These are phyloP conservation scores for Phlegmacium glaucopus DNA, from an alignment of 768 basidiomycete species.

Conservation along the genomic window DNA sequence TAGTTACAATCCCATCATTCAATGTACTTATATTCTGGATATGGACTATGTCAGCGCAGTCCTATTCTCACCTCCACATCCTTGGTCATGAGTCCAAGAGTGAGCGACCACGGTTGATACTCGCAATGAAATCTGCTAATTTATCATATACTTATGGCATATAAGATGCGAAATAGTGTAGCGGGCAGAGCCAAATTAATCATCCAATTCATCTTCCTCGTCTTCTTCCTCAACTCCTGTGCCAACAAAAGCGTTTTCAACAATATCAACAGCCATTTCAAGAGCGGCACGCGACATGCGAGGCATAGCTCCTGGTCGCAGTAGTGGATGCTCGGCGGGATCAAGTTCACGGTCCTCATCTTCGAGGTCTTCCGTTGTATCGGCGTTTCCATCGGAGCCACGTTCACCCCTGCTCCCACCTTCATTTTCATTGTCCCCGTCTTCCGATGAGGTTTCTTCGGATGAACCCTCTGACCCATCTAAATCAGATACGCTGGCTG, in stretches of 20 bases:
- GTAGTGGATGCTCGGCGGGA: constrained; percentile 55
- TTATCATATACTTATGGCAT: background rate
- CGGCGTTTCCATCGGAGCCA: constrained; percentile 24
- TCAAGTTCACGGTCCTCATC: constrained; percentile 46
- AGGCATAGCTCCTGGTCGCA: constrained; percentile 66
- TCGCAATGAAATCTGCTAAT: no score
- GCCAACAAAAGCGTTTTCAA: constrained; percentile 46
- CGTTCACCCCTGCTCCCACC: constrained; percentile 23
- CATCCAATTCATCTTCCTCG: constrained; percentile 50
- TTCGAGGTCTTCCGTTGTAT: constrained; percentile 31
- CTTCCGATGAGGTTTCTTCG: constrained; percentile 18
- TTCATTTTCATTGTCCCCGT: constrained; percentile 19
- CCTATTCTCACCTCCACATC: no score
- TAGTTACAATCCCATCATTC: no score
- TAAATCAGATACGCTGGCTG: constrained; percentile 31
- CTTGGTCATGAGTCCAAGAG: no score
- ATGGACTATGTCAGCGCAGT: no score
- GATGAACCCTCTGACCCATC: constrained; percentile 32
- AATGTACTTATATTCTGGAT: no score
- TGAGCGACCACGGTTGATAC: no score
- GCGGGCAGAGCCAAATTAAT: constrained; percentile 13
- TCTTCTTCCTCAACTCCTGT: constrained; percentile 34
- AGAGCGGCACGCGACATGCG: constrained; percentile 64
- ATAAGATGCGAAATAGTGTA: background rate
- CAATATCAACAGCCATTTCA: constrained; percentile 62